phyloP scores from a whole-genome alignment of 225 moss, liverwort and hornwort genomes.

The Ulota crispa region DNA sequence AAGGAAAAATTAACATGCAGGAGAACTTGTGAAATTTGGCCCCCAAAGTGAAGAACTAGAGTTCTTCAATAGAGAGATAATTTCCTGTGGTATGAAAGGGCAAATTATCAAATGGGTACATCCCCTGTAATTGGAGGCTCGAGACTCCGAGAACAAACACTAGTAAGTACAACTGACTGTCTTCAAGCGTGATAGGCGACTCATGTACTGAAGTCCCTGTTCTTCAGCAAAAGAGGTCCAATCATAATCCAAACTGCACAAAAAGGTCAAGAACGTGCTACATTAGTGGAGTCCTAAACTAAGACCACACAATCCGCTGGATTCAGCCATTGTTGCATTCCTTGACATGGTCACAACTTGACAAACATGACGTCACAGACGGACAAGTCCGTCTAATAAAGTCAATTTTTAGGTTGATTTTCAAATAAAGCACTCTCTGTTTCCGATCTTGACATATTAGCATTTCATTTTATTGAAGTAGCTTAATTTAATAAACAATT shows the following conservation, averaged over 20 bases:
- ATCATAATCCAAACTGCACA: slow-evolving; percentile 98
- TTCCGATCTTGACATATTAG: too few species aligned
- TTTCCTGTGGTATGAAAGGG: neutral
- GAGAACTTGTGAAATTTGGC: neutral
- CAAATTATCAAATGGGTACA: slow-evolving; percentile 22
- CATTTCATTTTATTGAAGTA: too few species aligned
- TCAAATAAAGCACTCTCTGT: too few species aligned
- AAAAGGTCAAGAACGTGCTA: neutral
- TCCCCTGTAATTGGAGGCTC: slow-evolving; percentile 32
- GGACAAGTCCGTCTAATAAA: too few species aligned
- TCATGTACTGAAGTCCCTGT: slow-evolving; percentile 65
- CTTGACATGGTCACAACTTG: too few species aligned
- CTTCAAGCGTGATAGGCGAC: neutral
- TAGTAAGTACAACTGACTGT: slow-evolving; percentile 11
- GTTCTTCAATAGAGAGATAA: neutral
- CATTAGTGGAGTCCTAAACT: neutral
- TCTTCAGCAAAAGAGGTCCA: slow-evolving; percentile 70
- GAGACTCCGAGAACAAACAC: slow-evolving; percentile 9
- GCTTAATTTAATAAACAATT: too few species aligned
- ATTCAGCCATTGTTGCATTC: too few species aligned
- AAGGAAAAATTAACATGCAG: slow-evolving; percentile 15
- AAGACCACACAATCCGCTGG: neutral
- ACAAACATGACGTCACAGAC: too few species aligned
- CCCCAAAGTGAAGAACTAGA: neutral
- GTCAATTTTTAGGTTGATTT: too few species aligned